A percentile compares a stretch with the other conserved stretches of the same genome.
These are phyloP conservation scores for Solanum pimpinellifolium DNA, from an alignment of 257 asterid genomes.

Conservation along the genomic window DNA sequence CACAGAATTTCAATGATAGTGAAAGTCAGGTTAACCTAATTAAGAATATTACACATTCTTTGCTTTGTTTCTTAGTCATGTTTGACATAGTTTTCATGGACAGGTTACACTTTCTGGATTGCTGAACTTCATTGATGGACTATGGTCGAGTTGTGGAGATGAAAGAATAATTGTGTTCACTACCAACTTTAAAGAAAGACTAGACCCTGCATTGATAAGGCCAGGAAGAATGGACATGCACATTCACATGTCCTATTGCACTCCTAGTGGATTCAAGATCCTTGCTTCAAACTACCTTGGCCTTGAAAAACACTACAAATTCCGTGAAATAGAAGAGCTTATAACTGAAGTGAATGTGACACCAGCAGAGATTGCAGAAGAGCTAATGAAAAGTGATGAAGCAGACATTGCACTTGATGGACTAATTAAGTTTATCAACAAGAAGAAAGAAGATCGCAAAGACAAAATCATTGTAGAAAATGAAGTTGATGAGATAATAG, in stretches of 20 bases:
- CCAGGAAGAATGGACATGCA: constrained; percentile 38
- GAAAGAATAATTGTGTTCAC: constrained; percentile 29
- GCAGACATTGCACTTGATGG: constrained; percentile 4
- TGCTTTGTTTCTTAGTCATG: neutral
- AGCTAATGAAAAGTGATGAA: constrained; percentile 7
- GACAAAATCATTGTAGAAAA: neutral
- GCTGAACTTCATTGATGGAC: constrained; percentile 29
- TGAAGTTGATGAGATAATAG: neutral
- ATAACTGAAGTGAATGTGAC: constrained; percentile 10
- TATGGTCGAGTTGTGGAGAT: constrained; percentile 31
- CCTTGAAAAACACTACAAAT: neutral
- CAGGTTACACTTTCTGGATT: constrained; percentile 17
- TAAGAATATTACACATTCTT: too few relatives aligned
- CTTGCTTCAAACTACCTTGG: constrained; percentile 27
- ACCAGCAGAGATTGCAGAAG: constrained; percentile 18
- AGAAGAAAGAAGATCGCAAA: neutral
- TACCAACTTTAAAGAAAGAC: constrained; percentile 19
- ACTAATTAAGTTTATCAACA: neutral
- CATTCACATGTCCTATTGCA: constrained; percentile 26
- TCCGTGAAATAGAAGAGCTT: constrained; percentile 11
- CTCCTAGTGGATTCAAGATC: constrained; percentile 12
- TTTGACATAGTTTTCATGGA: neutral
- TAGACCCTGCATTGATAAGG: constrained; percentile 30
- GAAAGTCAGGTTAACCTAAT: constrained; percentile 3
- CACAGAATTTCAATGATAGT: neutral